Evolutionary conservation across 139 green algal genomes (phyloP), one percentile per base, ranked within the genome.

Genomic region (Asterochloris erici): DNA sequence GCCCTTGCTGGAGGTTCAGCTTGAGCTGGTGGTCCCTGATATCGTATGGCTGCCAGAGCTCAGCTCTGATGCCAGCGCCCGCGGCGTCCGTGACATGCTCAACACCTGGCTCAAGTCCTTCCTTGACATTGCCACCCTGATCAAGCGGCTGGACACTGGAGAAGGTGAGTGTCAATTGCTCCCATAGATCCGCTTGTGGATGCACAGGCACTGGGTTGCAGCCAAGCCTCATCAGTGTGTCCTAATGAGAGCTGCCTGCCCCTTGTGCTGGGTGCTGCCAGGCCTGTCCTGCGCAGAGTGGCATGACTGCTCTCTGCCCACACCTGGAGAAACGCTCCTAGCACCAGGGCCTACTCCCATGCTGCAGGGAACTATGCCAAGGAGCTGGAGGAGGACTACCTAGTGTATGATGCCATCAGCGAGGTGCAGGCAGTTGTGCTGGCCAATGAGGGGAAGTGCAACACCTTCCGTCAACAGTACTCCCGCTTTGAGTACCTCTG

Each of bases 381-480:
- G 85, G 95, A 98, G 87, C 88, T 98, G 61, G 95, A 98, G 79
- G 94, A 97, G 86, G 93, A 97, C 84, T 94, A 91, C 77, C 85
- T 91, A 21, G 89, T 98, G 68, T 89, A 89, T 60, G 90, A 94
- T 54, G 85, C 90, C 10, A 89, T 98, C 61, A 90, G 88, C 71
- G 81, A 89, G 76, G 86, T 95, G 73, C 77, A 91, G 63, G 28
- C 76, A 23, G 86, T 94, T 17, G 87, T 91, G 13, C 75, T 95
- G 12, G 82, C 84, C 24, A 97, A 95, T 74, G 92, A 96, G 86
- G 82, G 78, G 12, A 86, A 86, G 15, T 97, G 94, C 86, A 87
- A 93, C 28, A 88, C 89, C 15, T 96, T 97, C 87, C 94, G 92
- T 81, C 78, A 86, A 12, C 84, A 92, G 64, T 97, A 92, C 83